Base-by-base conservation (phyloP, 2,329 filamentous ascomycete genomes). In the Apiospora koreana region DNA sequence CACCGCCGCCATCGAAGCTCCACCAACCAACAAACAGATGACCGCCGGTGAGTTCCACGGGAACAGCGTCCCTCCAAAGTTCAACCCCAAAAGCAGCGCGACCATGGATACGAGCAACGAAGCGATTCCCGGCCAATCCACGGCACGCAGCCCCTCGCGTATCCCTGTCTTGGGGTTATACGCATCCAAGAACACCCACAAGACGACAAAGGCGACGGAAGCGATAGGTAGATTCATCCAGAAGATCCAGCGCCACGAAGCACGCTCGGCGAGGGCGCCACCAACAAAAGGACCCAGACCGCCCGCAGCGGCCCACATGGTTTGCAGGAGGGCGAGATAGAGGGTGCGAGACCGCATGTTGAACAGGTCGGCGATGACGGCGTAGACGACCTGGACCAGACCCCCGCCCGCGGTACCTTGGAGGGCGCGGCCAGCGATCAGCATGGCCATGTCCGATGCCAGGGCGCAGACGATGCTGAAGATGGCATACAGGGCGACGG, bases 21-120 rank as follows among this genome's bases (percentile, higher is more conserved):
- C 35, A 35, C 35, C 35, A 3, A 89, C 77, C 16, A 93, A 79
- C 0, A 91, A 91, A 1, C 90, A 84, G 2, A 93, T 80, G 0
- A 89, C 90, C 1, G 85, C 84, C 84, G 88, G 91, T 3, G 85
- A 89, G 50, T 81, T 76, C 91, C 91, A 93, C 0, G 84, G 75
- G 76, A 91, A 93, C 80, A 90, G 88, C 21, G 92, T 85, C 50
- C 91, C 91, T 16, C 90, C 91, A 84, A 89, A 91, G 1, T 89
- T 90, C 35, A 35, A 35, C 3, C 35, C 35, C 35, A 35, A 35
- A 8, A 35, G 35, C 35, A 35, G 35, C 35, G 35, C 35, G 35
- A 35, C 35, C 35, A 35, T 35, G 35, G 8, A 35, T 35, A 35
- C 35, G 35, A 35, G 35, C 35, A 35, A 35, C 35, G 35, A 35